phyloP scores from a whole-genome alignment of 2,329 filamentous ascomycete species.

The Fusarium nygamai region DNA sequence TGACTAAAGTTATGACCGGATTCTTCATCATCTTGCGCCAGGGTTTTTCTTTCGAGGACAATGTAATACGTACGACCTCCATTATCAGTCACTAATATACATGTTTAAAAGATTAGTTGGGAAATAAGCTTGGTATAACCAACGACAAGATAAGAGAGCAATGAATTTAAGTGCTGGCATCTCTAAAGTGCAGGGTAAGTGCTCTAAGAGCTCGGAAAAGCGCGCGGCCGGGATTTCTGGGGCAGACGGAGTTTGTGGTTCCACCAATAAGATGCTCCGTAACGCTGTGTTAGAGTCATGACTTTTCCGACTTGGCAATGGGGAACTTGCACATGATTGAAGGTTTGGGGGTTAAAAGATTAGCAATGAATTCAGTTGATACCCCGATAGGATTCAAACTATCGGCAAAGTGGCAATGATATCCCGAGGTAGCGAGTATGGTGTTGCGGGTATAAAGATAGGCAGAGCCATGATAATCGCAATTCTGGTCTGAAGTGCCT shows the following conservation, averaged over 20 bases:
- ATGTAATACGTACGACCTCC: too few relatives aligned
- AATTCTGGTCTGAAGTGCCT: not conserved
- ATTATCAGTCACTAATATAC: not conserved
- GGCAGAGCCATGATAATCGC: not conserved
- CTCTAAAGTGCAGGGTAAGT: not conserved
- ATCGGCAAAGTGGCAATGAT: not conserved
- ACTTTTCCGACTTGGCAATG: not conserved
- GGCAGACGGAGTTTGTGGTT: not conserved
- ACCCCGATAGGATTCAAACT: not conserved
- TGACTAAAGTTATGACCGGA: too few relatives aligned
- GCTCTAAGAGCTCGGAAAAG: not conserved
- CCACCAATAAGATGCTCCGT: not conserved
- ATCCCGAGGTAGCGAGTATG: not conserved
- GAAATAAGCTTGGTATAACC: not conserved
- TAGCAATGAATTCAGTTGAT: too few relatives aligned
- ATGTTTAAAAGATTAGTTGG: not conserved
- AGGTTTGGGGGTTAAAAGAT: not conserved
- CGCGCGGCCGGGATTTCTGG: not conserved
- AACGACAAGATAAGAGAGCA: too few relatives aligned
- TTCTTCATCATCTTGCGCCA: too few relatives aligned
- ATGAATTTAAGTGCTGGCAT: not conserved
- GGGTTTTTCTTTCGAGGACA: too few relatives aligned
- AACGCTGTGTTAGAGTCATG: not conserved
- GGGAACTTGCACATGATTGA: not conserved
- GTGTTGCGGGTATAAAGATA: not conserved